A percentile compares a stretch with the other conserved stretches of the same genome.
phyloP scores from a whole-genome alignment of 371 early-diverging fungal species.

The Dinochytrium kinnereticum region DNA sequence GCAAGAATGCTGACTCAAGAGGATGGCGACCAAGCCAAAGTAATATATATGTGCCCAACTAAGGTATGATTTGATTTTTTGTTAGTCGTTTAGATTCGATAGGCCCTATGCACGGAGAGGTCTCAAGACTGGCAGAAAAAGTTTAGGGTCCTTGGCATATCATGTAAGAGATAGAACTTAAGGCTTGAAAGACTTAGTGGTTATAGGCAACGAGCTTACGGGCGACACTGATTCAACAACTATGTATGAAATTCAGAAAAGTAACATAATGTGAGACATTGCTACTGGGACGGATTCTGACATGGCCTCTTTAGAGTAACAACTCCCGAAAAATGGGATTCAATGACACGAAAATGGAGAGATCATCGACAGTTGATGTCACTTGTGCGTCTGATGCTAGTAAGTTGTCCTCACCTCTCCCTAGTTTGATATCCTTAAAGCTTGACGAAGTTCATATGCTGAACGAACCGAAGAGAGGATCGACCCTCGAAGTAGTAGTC shows the following conservation, averaged over 20 bases:
- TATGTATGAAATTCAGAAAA: constrained; percentile 44
- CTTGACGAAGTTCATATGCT: constrained; percentile 77
- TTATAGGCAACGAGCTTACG: constrained; percentile 67
- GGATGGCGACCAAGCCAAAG: constrained; percentile 50
- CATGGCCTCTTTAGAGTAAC: constrained; percentile 51
- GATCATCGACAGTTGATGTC: constrained; percentile 50
- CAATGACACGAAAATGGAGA: constrained; percentile 65
- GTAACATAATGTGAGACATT: constrained; percentile 47
- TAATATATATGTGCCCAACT: constrained; percentile 88
- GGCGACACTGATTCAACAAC: constrained; percentile 71
- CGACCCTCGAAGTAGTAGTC: constrained; percentile 68
- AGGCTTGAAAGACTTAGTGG: background rate
- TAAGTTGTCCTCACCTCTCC: constrained; percentile 6
- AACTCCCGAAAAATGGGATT: constrained; percentile 84
- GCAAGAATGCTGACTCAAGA: constrained; percentile 51
- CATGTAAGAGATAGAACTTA: constrained; percentile 49
- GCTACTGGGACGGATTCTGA: background rate
- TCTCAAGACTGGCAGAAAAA: constrained; percentile 67
- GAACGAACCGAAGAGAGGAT: constrained; percentile 63
- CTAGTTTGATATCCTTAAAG: constrained; percentile 36
- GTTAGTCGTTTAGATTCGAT: background rate
- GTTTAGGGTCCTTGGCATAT: constrained; percentile 63
- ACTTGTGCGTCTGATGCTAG: constrained; percentile 45
- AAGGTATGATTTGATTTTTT: constrained; percentile 49
- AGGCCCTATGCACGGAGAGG: constrained; percentile 79